Conservation (phyloP, 768 basidiomycete species). For the Obba rivulosa region DNA sequence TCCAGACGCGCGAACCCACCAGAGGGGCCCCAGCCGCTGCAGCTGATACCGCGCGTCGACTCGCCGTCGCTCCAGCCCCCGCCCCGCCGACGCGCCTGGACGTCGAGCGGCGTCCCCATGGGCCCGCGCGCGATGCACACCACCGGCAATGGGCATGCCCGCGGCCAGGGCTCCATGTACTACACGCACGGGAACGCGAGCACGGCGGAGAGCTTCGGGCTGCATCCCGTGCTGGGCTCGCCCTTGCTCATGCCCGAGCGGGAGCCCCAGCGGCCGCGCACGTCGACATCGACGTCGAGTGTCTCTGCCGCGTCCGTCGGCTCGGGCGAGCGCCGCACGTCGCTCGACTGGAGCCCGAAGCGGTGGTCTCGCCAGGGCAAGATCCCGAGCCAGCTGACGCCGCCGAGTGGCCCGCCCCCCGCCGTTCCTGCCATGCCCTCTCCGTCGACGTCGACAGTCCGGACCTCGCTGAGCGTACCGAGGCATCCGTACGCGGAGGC, state of each 20-base stretch:
- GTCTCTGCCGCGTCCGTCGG: conserved; percentile 17
- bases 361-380: conserved; percentile 30
- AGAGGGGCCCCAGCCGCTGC: not conserved
- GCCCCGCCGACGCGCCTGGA: conserved; percentile 25
- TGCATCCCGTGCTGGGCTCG: conserved; percentile 11
- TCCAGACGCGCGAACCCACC: conserved; percentile 18
- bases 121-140: not conserved
- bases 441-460: conserved; percentile 4
- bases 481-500: conserved; percentile 24
- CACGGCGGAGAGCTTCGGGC: conserved; percentile 31
- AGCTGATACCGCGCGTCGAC: conserved; percentile 9
- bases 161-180: conserved; percentile 3
- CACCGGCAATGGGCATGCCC: not conserved
- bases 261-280: not conserved
- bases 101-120: conserved; percentile 16
- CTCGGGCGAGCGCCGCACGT: conserved; percentile 16
- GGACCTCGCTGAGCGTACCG: conserved; percentile 11
- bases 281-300: conserved; percentile 14
- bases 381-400: conserved; percentile 47
- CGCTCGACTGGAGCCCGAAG: conserved; percentile 12
- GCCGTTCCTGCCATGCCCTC: conserved; percentile 30
- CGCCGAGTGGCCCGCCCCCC: conserved; percentile 58
- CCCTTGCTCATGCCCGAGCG: conserved; percentile 12
- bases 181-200: conserved; percentile 29
- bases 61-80: conserved; percentile 27